A percentile compares a stretch with the other conserved stretches of the same genome.
phyloP scores from a whole-genome alignment of 2,329 filamentous ascomycete genomes.

The Didymella glomerata region DNA sequence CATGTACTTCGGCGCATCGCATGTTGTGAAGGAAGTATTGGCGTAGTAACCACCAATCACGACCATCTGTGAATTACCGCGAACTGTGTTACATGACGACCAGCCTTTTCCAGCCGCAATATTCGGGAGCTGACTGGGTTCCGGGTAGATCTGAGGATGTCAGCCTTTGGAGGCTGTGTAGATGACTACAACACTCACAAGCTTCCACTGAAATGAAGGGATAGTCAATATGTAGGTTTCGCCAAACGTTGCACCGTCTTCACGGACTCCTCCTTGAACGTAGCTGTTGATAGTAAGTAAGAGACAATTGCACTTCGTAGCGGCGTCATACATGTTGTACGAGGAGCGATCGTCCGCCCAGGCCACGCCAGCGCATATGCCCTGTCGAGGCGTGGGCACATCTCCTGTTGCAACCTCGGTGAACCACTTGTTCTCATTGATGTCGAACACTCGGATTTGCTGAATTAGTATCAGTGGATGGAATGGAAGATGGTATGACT shows the following conservation, averaged over 20 bases:
- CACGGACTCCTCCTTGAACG: conserved; percentile 64
- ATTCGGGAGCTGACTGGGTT: conserved; percentile 9
- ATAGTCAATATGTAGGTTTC: conserved; percentile 68
- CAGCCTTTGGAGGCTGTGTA: too few species aligned
- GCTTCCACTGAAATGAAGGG: conserved; percentile 68
- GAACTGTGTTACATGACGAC: conserved; percentile 63
- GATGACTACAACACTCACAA: conserved; percentile 33
- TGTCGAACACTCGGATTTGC: conserved; percentile 63
- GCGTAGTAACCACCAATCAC: conserved; percentile 61
- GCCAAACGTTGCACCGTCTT: conserved; percentile 61
- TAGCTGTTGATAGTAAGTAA: conserved; percentile 54
- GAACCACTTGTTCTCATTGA: conserved; percentile 66
- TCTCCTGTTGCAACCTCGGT: conserved; percentile 63
- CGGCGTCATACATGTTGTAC: background rate
- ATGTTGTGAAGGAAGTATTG: conserved; percentile 52
- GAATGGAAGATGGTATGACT: too few species aligned
- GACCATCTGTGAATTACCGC: conserved; percentile 63
- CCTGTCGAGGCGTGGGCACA: conserved; percentile 53
- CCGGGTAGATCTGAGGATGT: background rate
- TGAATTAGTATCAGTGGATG: background rate
- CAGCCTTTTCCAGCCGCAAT: conserved; percentile 52
- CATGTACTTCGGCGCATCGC: conserved; percentile 59
- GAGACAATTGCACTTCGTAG: background rate
- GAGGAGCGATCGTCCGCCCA: background rate
- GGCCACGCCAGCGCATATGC: background rate